phyloP scores from a whole-genome alignment of 495 filamentous ascomycete species.

The Trichoderma gamsii region DNA sequence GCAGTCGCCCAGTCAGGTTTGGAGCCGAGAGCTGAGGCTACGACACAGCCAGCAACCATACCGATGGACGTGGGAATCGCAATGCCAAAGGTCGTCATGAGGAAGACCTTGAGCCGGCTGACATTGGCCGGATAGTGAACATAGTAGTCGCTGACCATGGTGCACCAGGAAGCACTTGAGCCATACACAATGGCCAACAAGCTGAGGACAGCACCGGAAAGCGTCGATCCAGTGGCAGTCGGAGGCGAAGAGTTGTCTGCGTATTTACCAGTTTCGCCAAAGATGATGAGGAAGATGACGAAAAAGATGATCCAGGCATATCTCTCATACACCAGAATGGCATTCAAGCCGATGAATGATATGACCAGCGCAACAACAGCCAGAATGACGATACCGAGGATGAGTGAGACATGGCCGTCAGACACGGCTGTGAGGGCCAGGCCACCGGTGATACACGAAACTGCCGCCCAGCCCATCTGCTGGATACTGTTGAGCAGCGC shows the following conservation, averaged over 20 bases:
- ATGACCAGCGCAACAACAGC: slow-evolving; percentile 37
- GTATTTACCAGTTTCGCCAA: slow-evolving; percentile 43
- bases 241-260: slow-evolving; percentile 39
- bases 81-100: slow-evolving; percentile 41
- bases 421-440: slow-evolving; percentile 48
- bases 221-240: slow-evolving; percentile 30
- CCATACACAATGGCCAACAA: slow-evolving; percentile 53
- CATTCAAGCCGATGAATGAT: slow-evolving; percentile 43
- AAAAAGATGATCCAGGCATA: slow-evolving; percentile 47
- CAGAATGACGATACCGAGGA: slow-evolving; percentile 43
- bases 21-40: slow-evolving; percentile 46
- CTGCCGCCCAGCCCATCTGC: slow-evolving; percentile 45
- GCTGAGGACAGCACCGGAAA: slow-evolving; percentile 44
- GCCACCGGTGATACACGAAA: slow-evolving; percentile 41
- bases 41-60: slow-evolving; percentile 48
- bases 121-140: slow-evolving; percentile 53
- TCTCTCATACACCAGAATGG: slow-evolving; percentile 36
- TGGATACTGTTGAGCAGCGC: slow-evolving; percentile 46
- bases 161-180: slow-evolving; percentile 50
- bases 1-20: slow-evolving; percentile 42
- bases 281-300: slow-evolving; percentile 53
- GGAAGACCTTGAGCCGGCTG: slow-evolving; percentile 46
- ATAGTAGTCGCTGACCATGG: slow-evolving; percentile 58
- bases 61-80: slow-evolving; percentile 51
- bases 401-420: slow-evolving; percentile 36